Evolutionary conservation across 2,329 filamentous ascomycete genomes (phyloP), one percentile per base, ranked within the genome.

Genomic region (Uncinocarpus reesii): DNA sequence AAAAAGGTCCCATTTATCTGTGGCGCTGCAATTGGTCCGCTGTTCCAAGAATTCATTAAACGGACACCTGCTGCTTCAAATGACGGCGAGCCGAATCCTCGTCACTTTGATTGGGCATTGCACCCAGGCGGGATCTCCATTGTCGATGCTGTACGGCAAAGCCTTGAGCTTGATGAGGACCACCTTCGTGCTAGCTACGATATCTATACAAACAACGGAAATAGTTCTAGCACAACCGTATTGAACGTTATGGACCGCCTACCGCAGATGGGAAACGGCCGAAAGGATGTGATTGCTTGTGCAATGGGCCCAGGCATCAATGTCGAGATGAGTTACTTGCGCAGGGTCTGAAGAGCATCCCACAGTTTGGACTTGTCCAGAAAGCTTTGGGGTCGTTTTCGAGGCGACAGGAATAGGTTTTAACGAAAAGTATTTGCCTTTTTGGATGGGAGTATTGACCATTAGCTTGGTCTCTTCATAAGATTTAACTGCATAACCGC

Each of bases 121-220:
- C 43, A 46, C n/a, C 43, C 43, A 11, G 43, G 43, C 13, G 43
- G 43, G 7, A 38, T 38, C 6, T 26, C 43, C 10, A 37, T 46
- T 6, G 24, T 46, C 34, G 35, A 37, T 16, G 43, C 32, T 18
- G 43, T 38, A n/a, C 32, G 35, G 4, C 43, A 38, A 7, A 38
- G 32, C 23, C 24, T 46, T n/a, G 15, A 37, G 16, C 32, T 46
- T 20, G 35, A 36, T 15, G 15, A 36, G 4, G 43, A 37, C 10
- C 43, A 46, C n/a, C 32, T 46, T 10, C 43, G 43, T 18, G 43
- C 43, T 20, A 46, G 43, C 18, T 46, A 46, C 13, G 32, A 46
- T 36, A 46, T 38, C 16, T 46, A 46, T 16, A 36, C 35, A 11
- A 46, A 46, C 31, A 36, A 46, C 28, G 43, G 43, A 4, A 46